Percentiles rank a stretch among this genome's conserved stretches.
Evolutionary conservation across 2,329 filamentous ascomycete species (phyloP).

Genomic region (Trichoderma simmonsii): DNA sequence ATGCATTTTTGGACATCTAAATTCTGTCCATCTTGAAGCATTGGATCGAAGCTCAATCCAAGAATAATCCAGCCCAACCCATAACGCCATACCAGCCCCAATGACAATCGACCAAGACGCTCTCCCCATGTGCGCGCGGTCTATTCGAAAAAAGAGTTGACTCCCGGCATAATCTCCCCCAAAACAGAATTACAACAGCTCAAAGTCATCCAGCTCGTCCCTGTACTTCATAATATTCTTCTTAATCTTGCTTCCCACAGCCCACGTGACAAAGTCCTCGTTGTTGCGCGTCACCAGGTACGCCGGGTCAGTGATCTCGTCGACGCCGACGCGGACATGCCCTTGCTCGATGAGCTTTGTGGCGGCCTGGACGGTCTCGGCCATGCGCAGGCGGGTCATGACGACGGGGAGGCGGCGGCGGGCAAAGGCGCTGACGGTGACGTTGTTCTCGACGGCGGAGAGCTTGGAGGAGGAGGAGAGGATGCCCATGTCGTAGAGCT

Average conservation of each 20-base stretch:
- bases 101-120: not conserved
- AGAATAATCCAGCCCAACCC: not conserved
- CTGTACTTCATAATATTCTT: slow-evolving; percentile 91
- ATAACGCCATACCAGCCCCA: slow-evolving; percentile 7
- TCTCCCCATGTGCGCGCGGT: not conserved
- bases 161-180: not conserved
- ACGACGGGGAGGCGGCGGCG: slow-evolving; percentile 80
- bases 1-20: not conserved
- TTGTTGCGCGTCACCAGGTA: slow-evolving; percentile 85
- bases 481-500: slow-evolving; percentile 90
- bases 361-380: slow-evolving; percentile 80
- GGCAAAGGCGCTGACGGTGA: slow-evolving; percentile 87
- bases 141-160: not conserved
- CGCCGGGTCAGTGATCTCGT: slow-evolving; percentile 84
- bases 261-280: slow-evolving; percentile 97
- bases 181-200: slow-evolving; percentile 63
- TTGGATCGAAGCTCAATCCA: not conserved
- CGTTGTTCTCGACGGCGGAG: slow-evolving; percentile 79
- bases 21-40: not conserved
- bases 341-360: slow-evolving; percentile 91
- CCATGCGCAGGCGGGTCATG: slow-evolving; percentile 89
- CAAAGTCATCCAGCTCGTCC: slow-evolving; percentile 94
- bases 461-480: slow-evolving; percentile 73
- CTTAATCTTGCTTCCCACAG: slow-evolving; percentile 96
- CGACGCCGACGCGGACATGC: slow-evolving; percentile 86